Evolutionary conservation across 371 early-diverging fungal genomes (phyloP), one percentile per base, ranked within the genome.

Genomic region (Mortierella sp.): DNA sequence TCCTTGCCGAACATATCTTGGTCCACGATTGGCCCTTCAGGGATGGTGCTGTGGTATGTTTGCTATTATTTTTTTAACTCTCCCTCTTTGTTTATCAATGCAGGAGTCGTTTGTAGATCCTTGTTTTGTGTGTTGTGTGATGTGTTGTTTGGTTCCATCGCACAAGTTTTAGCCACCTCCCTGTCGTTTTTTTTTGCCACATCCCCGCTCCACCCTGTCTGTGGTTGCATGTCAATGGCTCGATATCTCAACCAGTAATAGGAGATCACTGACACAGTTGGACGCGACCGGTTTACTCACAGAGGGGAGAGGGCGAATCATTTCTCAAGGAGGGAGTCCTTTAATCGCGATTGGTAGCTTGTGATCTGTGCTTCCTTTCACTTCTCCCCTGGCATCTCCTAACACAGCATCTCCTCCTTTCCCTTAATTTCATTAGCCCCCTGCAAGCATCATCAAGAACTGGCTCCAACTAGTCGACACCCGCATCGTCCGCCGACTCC

Each of bases 11-110:
- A 32, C 91, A 92, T 8, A 96, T 98, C 74, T 84, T 91, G 60
- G 96, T 97, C 2, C 96, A 96, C 84, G 93, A 93, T 79, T 94
- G 88, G 90, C 90, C 90, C 0, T 97, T 96, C 90, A 92, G 93
- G 27, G 96, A 96, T 74, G 98, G 96, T 51, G 95, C 93, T 51
- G 91, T 95, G 89, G 90, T 89, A 90, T 68, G 88, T 86, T 35
- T 38, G 56, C 41, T 74, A 43, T 78, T 55, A 70, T 41, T 58
- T 41, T 72, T 41, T n/a, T n/a, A 5, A 12, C 16, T 27, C 0
- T 0, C 21, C 51, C 51, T 54, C 54, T 54, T 51, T 51, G 51
- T 51, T 51, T 51, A 51, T 51, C 51, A 1, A 41, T 68, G 68
- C 68, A 68, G 68, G 68, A 68, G 68, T 35, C 6, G 0, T 35